Percentiles rank a stretch among this genome's conserved stretches.
Conservation (phyloP, 768 basidiomycete species). For the Russula vinacea region DNA sequence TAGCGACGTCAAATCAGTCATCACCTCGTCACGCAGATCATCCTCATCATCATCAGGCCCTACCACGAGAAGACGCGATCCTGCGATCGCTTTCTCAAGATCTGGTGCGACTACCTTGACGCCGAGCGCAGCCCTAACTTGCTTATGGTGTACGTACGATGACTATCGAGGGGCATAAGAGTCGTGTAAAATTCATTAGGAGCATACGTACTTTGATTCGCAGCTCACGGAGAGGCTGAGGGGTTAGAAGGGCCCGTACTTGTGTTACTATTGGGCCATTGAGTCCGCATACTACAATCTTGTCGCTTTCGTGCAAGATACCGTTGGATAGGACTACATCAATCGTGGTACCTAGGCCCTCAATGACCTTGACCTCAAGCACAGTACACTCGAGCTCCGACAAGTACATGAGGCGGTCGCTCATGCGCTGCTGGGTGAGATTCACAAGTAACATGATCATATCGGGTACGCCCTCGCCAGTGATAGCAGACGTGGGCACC, state of each 20-base stretch:
- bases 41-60: slow-evolving; percentile 98
- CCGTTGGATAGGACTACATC: slow-evolving; percentile 97
- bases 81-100: slow-evolving; percentile 96
- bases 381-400: slow-evolving; percentile 97
- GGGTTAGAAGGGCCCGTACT: slow-evolving; percentile 89
- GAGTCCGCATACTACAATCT: slow-evolving; percentile 92
- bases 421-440: slow-evolving; percentile 97
- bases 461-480: slow-evolving; percentile 97
- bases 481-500: slow-evolving; percentile 96
- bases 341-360: slow-evolving; percentile 96
- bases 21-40: slow-evolving; percentile 89
- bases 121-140: slow-evolving; percentile 94
- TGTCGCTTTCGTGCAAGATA: slow-evolving; percentile 85
- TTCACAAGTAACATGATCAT: slow-evolving; percentile 99
- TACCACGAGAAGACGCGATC: slow-evolving; percentile 87
- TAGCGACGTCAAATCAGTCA: slow-evolving; percentile 90
- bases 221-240: slow-evolving; percentile 92
- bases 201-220: slow-evolving; percentile 76
- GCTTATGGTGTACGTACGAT: slow-evolving; percentile 94
- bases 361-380: slow-evolving; percentile 97
- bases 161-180: slow-evolving; percentile 50
- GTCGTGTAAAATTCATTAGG: slow-evolving; percentile 3
- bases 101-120: slow-evolving; percentile 95
- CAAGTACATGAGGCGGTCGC: slow-evolving; percentile 95
- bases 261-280: slow-evolving; percentile 97